Base-by-base conservation (phyloP, 208 protist species). In the Sergeia podlipaevii region DNA sequence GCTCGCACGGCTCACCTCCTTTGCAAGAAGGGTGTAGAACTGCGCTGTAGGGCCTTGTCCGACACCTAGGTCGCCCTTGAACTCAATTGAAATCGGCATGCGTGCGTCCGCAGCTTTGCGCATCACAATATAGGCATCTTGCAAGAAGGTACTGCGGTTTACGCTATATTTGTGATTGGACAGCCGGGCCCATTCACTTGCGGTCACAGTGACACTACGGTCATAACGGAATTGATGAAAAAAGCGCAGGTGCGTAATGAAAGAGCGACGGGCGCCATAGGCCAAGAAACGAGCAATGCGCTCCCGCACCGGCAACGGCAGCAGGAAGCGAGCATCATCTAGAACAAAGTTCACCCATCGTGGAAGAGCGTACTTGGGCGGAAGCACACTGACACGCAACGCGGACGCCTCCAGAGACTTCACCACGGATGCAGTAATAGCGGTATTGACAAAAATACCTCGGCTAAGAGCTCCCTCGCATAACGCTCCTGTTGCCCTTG, bases 1-100 rank as follows among this genome's bases (percentile, higher is more conserved):
- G 0, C 37, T 10, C 21, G 53, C 52, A 32, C 57, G 68, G 54
- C 70, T 75, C n/a, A 80, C 45, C 56, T 93, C 70, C 13, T 68
- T 27, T 0, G 85, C 80, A 30, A 96, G 53, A 20, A 88, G 65
- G 11, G 85, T 91, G 60, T 90, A 97, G 53, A 96, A 97, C 62
- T 95, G 82, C 50, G 88, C 77, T 1, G 89, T 97, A 13, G 91
- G 91, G 18, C 91, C 91, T 30, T 91, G 80, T 0, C 91, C 91
- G 15, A 90, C 79, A 11, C 89, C 91, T 29, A 91, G 74, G 43
- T 97, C 91, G 6, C 88, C 91, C 21, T 82, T 69, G 63, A 94
- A 97, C 55, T 95, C 82, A 36, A 97, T 64, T 17, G 86, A 91
- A 29, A 97, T 70, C 6, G 87, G 78, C n/a, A 79, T 65, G 4